phyloP scores from a whole-genome alignment of 768 basidiomycete genomes.

The Russula emetica region DNA sequence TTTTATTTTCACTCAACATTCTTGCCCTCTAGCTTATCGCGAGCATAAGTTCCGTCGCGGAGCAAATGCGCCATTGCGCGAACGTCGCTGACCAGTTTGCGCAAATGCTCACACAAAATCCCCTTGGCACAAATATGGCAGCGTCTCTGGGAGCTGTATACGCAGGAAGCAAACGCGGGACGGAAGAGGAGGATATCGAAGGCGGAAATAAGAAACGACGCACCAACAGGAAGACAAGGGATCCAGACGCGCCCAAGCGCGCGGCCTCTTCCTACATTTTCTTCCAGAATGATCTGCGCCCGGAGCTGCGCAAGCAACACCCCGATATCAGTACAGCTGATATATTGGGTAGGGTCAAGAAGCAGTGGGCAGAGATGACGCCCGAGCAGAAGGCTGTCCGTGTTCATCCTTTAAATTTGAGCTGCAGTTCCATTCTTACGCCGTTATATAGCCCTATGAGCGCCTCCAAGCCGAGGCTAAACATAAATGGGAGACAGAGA shows the following conservation, averaged over 20 bases:
- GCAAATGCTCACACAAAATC: conserved; percentile 41
- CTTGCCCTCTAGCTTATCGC: conserved; percentile 46
- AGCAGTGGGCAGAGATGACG: conserved; percentile 67
- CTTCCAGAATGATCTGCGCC: conserved; percentile 89
- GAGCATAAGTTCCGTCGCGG: conserved; percentile 54
- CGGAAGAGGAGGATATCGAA: conserved; percentile 30
- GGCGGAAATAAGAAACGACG: conserved; percentile 48
- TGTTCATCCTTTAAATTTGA: conserved; percentile 15
- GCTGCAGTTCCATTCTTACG: conserved; percentile 22
- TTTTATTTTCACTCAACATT: conserved; percentile 10
- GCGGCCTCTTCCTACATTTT: conserved; percentile 90
- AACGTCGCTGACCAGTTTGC: conserved; percentile 58
- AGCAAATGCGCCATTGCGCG: conserved; percentile 60
- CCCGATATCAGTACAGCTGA: conserved; percentile 67
- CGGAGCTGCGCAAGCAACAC: conserved; percentile 59
- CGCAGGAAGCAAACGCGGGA: conserved; percentile 43
- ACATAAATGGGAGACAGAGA: conserved; percentile 56
- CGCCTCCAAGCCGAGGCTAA: conserved; percentile 55
- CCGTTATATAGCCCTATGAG: conserved; percentile 47
- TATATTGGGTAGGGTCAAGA: conserved; percentile 64
- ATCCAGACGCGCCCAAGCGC: conserved; percentile 92
- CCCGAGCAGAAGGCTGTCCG: conserved; percentile 72
- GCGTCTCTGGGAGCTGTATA: not conserved
- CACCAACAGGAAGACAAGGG: conserved; percentile 62
- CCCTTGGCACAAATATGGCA: conserved; percentile 31